Percentiles rank a stretch among this genome's conserved stretches.
These are phyloP conservation scores for Penicillium carneum DNA, from an alignment of 2,329 filamentous ascomycete species.

Conservation along the genomic window DNA sequence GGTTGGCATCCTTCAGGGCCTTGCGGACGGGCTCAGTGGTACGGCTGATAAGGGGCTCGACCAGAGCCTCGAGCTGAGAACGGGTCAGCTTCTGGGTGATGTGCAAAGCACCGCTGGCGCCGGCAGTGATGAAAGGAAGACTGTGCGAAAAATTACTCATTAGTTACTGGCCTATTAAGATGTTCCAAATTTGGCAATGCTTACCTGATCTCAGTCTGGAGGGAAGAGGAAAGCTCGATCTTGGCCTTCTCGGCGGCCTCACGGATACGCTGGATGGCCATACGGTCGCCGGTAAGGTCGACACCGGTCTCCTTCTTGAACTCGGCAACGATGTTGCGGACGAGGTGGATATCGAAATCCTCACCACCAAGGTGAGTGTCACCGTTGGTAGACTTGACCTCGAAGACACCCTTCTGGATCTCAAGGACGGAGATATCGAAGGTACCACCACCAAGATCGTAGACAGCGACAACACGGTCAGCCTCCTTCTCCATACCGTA, in stretches of 20 bases:
- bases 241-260: conserved; percentile 99
- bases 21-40: conserved; percentile 94
- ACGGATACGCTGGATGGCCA: conserved; percentile 98
- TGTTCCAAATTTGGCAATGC: too few species aligned
- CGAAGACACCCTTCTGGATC: conserved; percentile 97
- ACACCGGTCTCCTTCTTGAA: conserved; percentile 97
- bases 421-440: conserved; percentile 98
- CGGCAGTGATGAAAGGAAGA: conserved; percentile 97
- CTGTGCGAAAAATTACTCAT: conserved; percentile 45
- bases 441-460: conserved; percentile 97
- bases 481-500: conserved; percentile 96
- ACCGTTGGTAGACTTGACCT: conserved; percentile 99
- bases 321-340: conserved; percentile 89
- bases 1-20: conserved; percentile 92
- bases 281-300: conserved; percentile 88
- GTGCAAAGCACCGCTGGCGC: conserved; percentile 94
- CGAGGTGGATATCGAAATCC: conserved; percentile 94
- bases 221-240: conserved; percentile 94
- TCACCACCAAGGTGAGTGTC: conserved; percentile 98
- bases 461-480: conserved; percentile 89
- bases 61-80: conserved; percentile 89
- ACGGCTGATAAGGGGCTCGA: conserved; percentile 84
- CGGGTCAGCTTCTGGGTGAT: conserved; percentile 95
- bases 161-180: too few species aligned
- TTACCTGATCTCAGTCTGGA: conserved; percentile 86